Percentiles rank a stretch among this genome's conserved stretches.
phyloP scores from a whole-genome alignment of 2,329 filamentous ascomycete species.

The Apiospora hydei region DNA sequence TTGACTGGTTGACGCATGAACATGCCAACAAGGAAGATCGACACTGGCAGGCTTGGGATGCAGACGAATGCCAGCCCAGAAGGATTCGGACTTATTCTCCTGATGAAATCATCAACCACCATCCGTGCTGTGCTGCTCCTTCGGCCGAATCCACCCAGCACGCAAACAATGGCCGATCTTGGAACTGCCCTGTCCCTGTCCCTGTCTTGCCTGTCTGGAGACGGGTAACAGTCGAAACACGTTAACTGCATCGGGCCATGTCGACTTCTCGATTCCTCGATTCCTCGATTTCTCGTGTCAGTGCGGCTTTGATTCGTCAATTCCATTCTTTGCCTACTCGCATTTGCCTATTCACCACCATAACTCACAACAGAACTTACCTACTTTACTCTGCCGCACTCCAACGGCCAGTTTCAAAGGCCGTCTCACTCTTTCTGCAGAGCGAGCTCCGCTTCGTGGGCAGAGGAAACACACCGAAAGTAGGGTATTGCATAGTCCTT shows the following conservation, averaged over 20 bases:
- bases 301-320: not conserved
- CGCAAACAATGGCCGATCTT: not conserved
- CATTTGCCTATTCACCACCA: not conserved
- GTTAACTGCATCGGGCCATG: not conserved
- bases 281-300: not conserved
- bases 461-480: not conserved
- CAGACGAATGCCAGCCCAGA: too few species aligned
- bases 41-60: not conserved
- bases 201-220: not conserved
- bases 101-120: not conserved
- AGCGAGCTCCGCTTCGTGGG: not conserved
- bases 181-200: not conserved
- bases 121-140: not conserved
- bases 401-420: not conserved
- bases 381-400: not conserved
- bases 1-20: not conserved
- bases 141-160: not conserved
- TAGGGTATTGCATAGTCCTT: not conserved
- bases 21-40: not conserved
- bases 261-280: not conserved
- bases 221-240: slow-evolving; percentile 14
- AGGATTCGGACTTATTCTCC: not conserved
- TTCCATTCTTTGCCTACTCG: not conserved
- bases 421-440: not conserved
- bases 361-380: not conserved